These are phyloP conservation scores for Marchantia paleacea DNA, from an alignment of 225 moss, liverwort and hornwort genomes.

Conservation along the genomic window DNA sequence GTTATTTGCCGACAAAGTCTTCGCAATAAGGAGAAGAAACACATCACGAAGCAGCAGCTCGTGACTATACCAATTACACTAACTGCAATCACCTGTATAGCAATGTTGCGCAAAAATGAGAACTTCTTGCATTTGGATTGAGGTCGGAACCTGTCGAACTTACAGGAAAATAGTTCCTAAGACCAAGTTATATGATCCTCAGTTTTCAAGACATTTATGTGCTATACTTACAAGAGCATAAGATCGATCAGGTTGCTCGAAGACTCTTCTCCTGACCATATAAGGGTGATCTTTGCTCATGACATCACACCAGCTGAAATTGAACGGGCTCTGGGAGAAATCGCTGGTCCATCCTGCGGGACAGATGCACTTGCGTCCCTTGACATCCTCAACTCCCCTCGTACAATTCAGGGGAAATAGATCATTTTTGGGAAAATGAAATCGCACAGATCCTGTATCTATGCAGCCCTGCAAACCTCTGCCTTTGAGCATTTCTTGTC, in stretches of 20 bases:
- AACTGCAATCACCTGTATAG: slow-evolving; percentile 19
- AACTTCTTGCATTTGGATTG: background rate
- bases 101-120: background rate
- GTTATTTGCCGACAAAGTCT: slow-evolving; percentile 8
- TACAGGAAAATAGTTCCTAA: background rate
- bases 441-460: slow-evolving; percentile 27
- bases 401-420: slow-evolving; percentile 21
- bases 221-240: slow-evolving; percentile 24
- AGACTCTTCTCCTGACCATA: slow-evolving; percentile 15
- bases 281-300: slow-evolving; percentile 27
- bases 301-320: slow-evolving; percentile 28
- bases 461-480: slow-evolving; percentile 25
- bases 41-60: slow-evolving; percentile 29
- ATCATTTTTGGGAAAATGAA: slow-evolving; percentile 13
- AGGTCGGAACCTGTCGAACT: background rate
- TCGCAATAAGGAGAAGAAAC: slow-evolving; percentile 20
- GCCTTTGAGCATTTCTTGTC: background rate
- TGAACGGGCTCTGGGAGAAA: slow-evolving; percentile 27
- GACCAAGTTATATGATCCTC: too few species aligned
- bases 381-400: slow-evolving; percentile 10
- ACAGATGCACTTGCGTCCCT: slow-evolving; percentile 28
- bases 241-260: background rate
- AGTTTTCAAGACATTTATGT: background rate
- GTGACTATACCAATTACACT: slow-evolving; percentile 20
- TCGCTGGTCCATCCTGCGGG: slow-evolving; percentile 30